phyloP scores from a whole-genome alignment of 106 monocot species.

The Dioscorea zingiberensis region DNA sequence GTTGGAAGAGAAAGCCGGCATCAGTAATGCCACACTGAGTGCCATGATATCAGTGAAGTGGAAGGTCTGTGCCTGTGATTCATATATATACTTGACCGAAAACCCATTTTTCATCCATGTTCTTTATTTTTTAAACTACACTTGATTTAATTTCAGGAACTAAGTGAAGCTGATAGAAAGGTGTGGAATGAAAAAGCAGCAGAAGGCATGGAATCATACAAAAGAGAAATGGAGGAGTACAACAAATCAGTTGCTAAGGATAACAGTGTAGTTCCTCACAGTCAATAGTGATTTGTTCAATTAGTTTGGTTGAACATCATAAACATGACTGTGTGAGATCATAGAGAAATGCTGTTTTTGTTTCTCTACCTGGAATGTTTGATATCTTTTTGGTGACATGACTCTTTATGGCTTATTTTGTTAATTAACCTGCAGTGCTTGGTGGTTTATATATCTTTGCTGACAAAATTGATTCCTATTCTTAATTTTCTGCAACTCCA shows the following conservation, averaged over 20 bases:
- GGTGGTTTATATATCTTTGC: no score
- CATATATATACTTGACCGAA: neutral
- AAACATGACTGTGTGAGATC: no score
- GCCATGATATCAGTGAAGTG: conserved; percentile 84
- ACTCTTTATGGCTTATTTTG: no score
- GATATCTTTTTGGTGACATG: no score
- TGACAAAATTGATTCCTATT: no score
- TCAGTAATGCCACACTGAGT: conserved; percentile 37
- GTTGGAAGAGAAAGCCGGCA: conserved; percentile 34
- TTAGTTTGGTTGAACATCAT: conserved; percentile 6
- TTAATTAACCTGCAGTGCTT: no score
- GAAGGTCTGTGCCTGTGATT: conserved; percentile 39
- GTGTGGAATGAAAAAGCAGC: conserved; percentile 65
- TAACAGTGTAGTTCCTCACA: neutral
- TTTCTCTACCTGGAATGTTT: no score
- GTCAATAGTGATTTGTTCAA: conserved; percentile 1
- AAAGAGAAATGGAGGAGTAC: conserved; percentile 69
- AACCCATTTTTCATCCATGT: neutral
- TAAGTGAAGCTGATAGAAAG: conserved; percentile 52
- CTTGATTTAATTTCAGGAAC: conserved; percentile 35
- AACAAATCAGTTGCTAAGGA: conserved; percentile 28
- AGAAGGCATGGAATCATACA: conserved; percentile 54
- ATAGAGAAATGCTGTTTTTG: no score
- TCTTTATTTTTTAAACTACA: neutral
- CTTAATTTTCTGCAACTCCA: no score